Evolutionary conservation across 2,329 filamentous ascomycete species (phyloP).

Genomic region (Ceratocystis harringtonii): DNA sequence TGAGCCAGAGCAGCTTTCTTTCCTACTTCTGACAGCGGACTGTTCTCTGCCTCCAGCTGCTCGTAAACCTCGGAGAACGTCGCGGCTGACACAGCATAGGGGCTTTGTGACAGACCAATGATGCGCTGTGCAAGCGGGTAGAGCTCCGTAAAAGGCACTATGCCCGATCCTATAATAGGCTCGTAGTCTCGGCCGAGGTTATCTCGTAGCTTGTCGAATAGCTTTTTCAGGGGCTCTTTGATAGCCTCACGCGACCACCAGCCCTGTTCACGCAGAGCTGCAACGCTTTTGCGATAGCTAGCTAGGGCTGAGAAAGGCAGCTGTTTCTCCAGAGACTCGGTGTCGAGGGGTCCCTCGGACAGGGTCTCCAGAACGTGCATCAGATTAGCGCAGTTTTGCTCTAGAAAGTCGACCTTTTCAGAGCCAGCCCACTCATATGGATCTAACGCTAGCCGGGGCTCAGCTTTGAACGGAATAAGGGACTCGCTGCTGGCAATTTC

Average conservation of each 20-base stretch:
- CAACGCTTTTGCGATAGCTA: slow-evolving; percentile 7
- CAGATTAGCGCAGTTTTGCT: slow-evolving; percentile 15
- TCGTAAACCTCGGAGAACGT: slow-evolving; percentile 11
- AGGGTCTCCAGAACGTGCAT: slow-evolving; percentile 10
- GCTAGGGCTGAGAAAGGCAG: slow-evolving; percentile 14
- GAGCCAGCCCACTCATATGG: slow-evolving; percentile 15
- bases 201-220: slow-evolving; percentile 12
- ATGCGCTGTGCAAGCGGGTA: slow-evolving; percentile 15
- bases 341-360: slow-evolving; percentile 19
- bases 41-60: slow-evolving; percentile 1
- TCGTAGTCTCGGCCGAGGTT: slow-evolving; percentile 16
- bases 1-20: slow-evolving; percentile 11
- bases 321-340: slow-evolving; percentile 22
- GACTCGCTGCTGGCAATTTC: slow-evolving; percentile 30
- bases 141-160: slow-evolving; percentile 18
- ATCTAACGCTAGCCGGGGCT: slow-evolving; percentile 15
- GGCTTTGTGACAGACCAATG: slow-evolving; percentile 9
- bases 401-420: slow-evolving; percentile 15
- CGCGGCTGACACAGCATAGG: slow-evolving; percentile 10
- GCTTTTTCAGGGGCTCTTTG: slow-evolving; percentile 16
- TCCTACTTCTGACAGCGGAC: slow-evolving; percentile 12
- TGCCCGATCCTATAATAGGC: slow-evolving; percentile 22
- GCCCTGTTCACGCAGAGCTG: slow-evolving; percentile 2
- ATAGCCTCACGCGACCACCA: slow-evolving; percentile 17
- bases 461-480: slow-evolving; percentile 22